Base-by-base conservation (phyloP, 1,139 yeast species). In the Williopsis jadinii region DNA sequence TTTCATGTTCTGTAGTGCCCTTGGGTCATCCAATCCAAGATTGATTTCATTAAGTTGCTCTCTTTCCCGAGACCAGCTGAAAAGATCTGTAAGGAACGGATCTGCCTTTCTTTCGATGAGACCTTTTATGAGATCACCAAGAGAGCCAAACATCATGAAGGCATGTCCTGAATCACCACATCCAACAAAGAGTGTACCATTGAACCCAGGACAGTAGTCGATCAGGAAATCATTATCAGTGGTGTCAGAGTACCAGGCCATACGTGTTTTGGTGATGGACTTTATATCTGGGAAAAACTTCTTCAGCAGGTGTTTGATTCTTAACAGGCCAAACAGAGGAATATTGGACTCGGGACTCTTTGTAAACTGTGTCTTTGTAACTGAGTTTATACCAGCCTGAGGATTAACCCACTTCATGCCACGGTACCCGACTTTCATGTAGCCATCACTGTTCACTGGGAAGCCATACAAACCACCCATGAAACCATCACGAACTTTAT, bases 81-180 rank as follows among this genome's bases (percentile, higher is more conserved):
- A 58, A 2, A 55, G 37, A 11, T 52, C 32, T 2, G 41, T 40
- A 15, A 56, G 46, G 30, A 52, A 42, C 5, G 35, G 24, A 32
- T 53, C 51, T 11, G 47, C 56, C 6, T 36, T 32, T 5, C 48
- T 42, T 14, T 37, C 13, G 12, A 55, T 38, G 30, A 57, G 48
- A 34, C 45, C 51, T 30, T 41, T 49, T 13, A 53, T 50, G 15
- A 49, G 46, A 19, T 55, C 53, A 1, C 70, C 71, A 19, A 66
- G 48, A 8, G 61, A 63, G 4, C 72, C 73, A 42, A 68, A 48
- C 41, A 62, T 65, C 53, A 67, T 68, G 48, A 60, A 67, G 2
- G 59, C 71, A 48, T 67, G 71, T 2, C 71, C 72, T 11, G 72
- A 67, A 47, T 66, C 73, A 30, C 75, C 75, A 9, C 70, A 57